These are phyloP conservation scores for Psilocybe cubensis DNA, from an alignment of 768 basidiomycete species.

Conservation along the genomic window DNA sequence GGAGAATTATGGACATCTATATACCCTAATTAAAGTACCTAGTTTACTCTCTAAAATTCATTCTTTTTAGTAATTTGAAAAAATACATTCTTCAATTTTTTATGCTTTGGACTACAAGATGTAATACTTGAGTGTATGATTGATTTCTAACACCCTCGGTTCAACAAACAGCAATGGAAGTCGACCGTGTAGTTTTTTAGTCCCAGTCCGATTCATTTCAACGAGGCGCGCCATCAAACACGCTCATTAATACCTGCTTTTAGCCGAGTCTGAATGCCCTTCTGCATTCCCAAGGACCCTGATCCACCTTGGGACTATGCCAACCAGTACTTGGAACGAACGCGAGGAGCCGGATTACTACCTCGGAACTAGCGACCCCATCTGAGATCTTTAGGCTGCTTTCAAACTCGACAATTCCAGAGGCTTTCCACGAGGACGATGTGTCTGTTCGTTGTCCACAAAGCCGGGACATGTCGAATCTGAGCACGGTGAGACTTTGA, in stretches of 20 bases:
- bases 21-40: too few relatives aligned
- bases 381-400: constrained; percentile 13
- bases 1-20: too few relatives aligned
- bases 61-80: too few relatives aligned
- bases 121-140: too few relatives aligned
- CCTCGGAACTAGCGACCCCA: constrained; percentile 3
- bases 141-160: constrained; percentile 14
- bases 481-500: neutral
- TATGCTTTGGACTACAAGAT: too few relatives aligned
- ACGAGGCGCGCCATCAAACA: too few relatives aligned
- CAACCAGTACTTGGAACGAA: neutral
- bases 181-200: neutral
- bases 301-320: neutral
- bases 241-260: too few relatives aligned
- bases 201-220: constrained; percentile 12
- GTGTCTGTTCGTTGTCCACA: constrained; percentile 13
- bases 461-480: constrained; percentile 2
- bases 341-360: neutral
- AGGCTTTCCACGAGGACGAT: constrained; percentile 22
- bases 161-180: neutral
- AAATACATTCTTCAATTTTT: too few relatives aligned
- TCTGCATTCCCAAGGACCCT: too few relatives aligned
- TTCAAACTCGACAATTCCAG: constrained; percentile 7
- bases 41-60: too few relatives aligned
- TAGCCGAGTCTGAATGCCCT: too few relatives aligned